Evolutionary conservation across 805 yeast species (phyloP).

Genomic region (Starmerella asiatica): DNA sequence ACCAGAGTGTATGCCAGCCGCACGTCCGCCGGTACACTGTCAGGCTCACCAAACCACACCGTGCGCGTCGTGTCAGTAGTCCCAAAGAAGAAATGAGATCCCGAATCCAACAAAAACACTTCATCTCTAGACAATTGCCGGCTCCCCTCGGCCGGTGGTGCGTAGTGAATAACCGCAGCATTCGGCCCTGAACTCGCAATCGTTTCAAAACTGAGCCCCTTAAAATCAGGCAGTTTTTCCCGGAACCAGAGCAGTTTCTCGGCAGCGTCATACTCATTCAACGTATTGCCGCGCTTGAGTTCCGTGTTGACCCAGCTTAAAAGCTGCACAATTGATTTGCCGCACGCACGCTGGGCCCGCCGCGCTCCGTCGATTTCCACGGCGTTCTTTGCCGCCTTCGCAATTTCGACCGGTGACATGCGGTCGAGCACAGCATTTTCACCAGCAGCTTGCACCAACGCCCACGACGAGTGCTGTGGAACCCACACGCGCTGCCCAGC

Average conservation of each 20-base stretch:
- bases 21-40: slow-evolving; percentile 41
- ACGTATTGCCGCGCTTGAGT: slow-evolving; percentile 28
- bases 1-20: slow-evolving; percentile 66
- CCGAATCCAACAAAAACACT: slow-evolving; percentile 73
- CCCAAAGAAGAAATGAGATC: slow-evolving; percentile 85
- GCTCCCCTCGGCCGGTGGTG: slow-evolving; percentile 44
- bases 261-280: slow-evolving; percentile 49
- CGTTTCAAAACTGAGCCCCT: slow-evolving; percentile 58
- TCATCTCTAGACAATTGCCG: slow-evolving; percentile 51
- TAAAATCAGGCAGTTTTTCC: slow-evolving; percentile 27
- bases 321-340: slow-evolving; percentile 57
- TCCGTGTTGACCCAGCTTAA: slow-evolving; percentile 72
- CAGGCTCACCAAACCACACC: slow-evolving; percentile 40
- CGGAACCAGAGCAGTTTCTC: slow-evolving; percentile 38
- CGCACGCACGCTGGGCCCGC: slow-evolving; percentile 72
- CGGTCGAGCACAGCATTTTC: slow-evolving; percentile 30
- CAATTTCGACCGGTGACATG: slow-evolving; percentile 47
- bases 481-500: slow-evolving; percentile 30
- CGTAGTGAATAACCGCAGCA: slow-evolving; percentile 65
- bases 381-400: slow-evolving; percentile 65
- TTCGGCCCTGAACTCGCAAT: slow-evolving; percentile 65
- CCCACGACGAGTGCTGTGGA: slow-evolving; percentile 56
- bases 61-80: slow-evolving; percentile 95
- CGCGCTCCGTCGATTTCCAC: slow-evolving; percentile 60
- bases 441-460: slow-evolving; percentile 40